A percentile compares a stretch with the other conserved stretches of the same genome.
Evolutionary conservation across 192 early-diverging fungal species (phyloP).

Genomic region (Coemansia sp.): DNA sequence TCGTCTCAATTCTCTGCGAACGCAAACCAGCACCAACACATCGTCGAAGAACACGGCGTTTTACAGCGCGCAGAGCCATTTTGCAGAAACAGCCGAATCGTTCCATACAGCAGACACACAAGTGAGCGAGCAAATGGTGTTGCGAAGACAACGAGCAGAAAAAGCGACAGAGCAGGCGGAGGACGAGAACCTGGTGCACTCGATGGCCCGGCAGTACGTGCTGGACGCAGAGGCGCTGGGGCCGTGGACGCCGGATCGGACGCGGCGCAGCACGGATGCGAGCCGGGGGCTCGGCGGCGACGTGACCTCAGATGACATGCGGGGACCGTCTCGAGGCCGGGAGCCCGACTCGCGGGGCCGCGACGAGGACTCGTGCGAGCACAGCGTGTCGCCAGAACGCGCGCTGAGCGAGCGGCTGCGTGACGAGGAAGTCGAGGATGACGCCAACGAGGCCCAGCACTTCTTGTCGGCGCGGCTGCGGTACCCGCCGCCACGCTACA

Average conservation of each 20-base stretch:
- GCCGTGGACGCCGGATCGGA: slow-evolving; percentile 29
- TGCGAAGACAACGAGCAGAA: not conserved
- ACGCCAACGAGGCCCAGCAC: slow-evolving; percentile 45
- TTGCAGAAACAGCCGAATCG: slow-evolving; percentile 7
- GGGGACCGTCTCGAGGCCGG: too few relatives aligned
- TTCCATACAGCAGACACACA: slow-evolving; percentile 29
- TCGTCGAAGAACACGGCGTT: slow-evolving; percentile 38
- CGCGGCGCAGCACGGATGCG: slow-evolving; percentile 32
- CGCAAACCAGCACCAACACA: slow-evolving; percentile 20
- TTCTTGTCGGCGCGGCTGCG: slow-evolving; percentile 39
- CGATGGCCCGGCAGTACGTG: slow-evolving; percentile 44
- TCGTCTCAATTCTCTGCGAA: slow-evolving; percentile 20
- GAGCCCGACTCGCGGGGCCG: slow-evolving; percentile 18
- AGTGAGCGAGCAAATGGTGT: not conserved
- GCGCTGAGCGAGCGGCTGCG: slow-evolving; percentile 34
- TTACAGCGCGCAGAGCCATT: slow-evolving; percentile 33
- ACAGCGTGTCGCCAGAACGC: slow-evolving; percentile 7
- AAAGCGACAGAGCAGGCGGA: not conserved
- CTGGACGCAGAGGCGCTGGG: slow-evolving; percentile 45
- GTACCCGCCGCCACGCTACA: slow-evolving; percentile 43
- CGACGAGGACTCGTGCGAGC: slow-evolving; percentile 15
- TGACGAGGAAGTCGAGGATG: slow-evolving; percentile 50
- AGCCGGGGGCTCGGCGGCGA: slow-evolving; percentile 15
- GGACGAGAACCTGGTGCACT: slow-evolving; percentile 32
- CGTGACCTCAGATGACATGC: slow-evolving; percentile 21